These are phyloP conservation scores for Kluyveromyces lactis DNA, from an alignment of 805 yeast genomes.

Conservation along the genomic window DNA sequence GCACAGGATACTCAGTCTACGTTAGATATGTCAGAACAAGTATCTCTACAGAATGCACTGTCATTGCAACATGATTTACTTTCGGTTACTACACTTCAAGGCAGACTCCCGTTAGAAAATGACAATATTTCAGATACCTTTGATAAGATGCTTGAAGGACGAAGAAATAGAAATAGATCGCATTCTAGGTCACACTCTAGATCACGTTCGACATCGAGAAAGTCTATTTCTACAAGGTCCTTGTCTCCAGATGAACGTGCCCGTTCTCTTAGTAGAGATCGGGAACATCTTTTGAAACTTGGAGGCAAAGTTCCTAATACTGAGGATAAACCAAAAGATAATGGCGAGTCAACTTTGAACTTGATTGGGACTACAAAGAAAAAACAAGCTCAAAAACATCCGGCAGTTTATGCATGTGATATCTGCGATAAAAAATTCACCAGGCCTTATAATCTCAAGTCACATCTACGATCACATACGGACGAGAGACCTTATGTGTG, in stretches of 20 bases:
- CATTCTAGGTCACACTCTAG: conserved; percentile 11
- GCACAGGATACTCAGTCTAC: too few species aligned
- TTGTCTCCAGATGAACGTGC: conserved; percentile 24
- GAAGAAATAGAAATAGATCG: conserved; percentile 17
- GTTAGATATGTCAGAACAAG: neutral
- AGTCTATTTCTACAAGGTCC: conserved; percentile 11
- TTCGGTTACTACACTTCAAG: neutral
- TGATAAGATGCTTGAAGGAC: conserved; percentile 19
- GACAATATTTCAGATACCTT: neutral
- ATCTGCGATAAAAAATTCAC: conserved; percentile 84
- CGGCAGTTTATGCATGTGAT: conserved; percentile 49
- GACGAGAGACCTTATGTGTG: conserved; percentile 75
- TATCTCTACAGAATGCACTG: neutral
- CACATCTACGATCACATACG: conserved; percentile 86
- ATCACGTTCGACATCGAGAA: conserved; percentile 10
- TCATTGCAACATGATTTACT: neutral
- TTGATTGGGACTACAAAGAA: conserved; percentile 11
- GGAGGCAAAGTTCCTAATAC: conserved; percentile 14
- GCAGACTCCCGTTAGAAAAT: neutral
- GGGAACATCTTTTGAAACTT: conserved; percentile 24
- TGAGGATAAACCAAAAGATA: conserved; percentile 8
- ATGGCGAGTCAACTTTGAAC: conserved; percentile 15
- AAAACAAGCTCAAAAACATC: conserved; percentile 17
- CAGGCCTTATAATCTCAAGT: conserved; percentile 84
- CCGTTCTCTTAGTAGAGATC: conserved; percentile 24